Conservation (phyloP, 202 grass and related monocot genomes). For the Hordeum pubiflorum region DNA sequence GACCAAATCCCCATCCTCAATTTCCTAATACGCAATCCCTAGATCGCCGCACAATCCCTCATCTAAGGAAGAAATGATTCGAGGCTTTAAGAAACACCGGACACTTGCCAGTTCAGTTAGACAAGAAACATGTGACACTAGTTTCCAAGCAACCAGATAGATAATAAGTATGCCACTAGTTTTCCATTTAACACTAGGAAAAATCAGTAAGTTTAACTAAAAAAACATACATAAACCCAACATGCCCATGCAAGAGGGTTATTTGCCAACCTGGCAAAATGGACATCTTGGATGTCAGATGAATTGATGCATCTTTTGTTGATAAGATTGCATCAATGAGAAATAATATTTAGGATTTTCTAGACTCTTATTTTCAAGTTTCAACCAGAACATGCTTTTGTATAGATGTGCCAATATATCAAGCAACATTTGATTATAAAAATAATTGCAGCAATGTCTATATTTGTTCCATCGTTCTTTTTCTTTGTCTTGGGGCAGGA, state of each 20-base stretch:
- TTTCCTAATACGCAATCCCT: constrained; percentile 63
- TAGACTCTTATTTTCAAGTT: not conserved
- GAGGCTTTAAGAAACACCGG: constrained; percentile 25
- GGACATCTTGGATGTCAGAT: not conserved
- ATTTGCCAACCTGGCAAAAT: not conserved
- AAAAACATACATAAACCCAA: not conserved
- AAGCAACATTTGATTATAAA: not conserved
- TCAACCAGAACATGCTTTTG: not conserved
- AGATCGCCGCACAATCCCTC: constrained; percentile 54
- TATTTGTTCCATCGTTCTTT: not conserved
- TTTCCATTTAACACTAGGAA: not conserved
- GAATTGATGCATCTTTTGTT: not conserved
- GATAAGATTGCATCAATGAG: not conserved
- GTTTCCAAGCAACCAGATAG: constrained; percentile 1
- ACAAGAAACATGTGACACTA: constrained; percentile 14
- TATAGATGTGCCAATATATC: not conserved
- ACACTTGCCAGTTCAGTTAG: constrained; percentile 13
- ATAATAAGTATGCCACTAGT: not conserved
- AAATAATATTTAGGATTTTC: not conserved
- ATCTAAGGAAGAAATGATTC: constrained; percentile 56
- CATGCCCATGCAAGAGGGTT: constrained; percentile 4
- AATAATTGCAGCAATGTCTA: not conserved
- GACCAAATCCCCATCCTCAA: constrained; percentile 36
- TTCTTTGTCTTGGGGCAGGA: not conserved
- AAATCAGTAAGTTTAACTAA: not conserved